phyloP scores from a whole-genome alignment of 805 yeast genomes.

The Candida chauliodis region DNA sequence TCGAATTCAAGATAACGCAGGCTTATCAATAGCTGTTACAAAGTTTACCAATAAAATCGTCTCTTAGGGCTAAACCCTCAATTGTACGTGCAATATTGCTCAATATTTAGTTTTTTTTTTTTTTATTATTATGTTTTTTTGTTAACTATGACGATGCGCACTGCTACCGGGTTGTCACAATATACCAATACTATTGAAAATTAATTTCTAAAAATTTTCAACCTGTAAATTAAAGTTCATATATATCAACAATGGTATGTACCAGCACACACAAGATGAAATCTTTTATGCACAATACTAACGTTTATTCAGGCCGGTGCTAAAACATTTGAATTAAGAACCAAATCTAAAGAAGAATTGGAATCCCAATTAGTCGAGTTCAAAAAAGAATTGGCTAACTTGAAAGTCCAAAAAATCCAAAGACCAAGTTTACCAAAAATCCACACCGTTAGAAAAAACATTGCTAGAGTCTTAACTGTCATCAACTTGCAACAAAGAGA shows the following conservation, averaged over 20 bases:
- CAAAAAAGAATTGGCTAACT: conserved; percentile 93
- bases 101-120: too few relatives aligned
- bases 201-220: neutral
- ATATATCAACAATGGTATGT: conserved; percentile 12
- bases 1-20: too few relatives aligned
- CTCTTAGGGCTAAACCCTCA: too few relatives aligned
- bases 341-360: conserved; percentile 95
- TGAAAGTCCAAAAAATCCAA: conserved; percentile 93
- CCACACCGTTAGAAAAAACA: conserved; percentile 95
- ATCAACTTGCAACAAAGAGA: conserved; percentile 96
- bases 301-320: conserved; percentile 67
- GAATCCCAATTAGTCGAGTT: conserved; percentile 91
- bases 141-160: too few relatives aligned
- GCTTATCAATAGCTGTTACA: too few relatives aligned
- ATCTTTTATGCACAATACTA: conserved; percentile 2
- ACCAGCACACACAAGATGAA: neutral
- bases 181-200: too few relatives aligned
- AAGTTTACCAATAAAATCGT: too few relatives aligned
- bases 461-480: conserved; percentile 96
- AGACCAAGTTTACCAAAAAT: conserved; percentile 93
- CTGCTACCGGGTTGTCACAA: too few relatives aligned
- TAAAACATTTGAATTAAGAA: conserved; percentile 94
- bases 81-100: too few relatives aligned
- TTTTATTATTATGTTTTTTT: too few relatives aligned
- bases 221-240: neutral